Base-by-base conservation (phyloP, 2,329 filamentous ascomycete genomes). In the Pseudopithomyces maydicus region DNA sequence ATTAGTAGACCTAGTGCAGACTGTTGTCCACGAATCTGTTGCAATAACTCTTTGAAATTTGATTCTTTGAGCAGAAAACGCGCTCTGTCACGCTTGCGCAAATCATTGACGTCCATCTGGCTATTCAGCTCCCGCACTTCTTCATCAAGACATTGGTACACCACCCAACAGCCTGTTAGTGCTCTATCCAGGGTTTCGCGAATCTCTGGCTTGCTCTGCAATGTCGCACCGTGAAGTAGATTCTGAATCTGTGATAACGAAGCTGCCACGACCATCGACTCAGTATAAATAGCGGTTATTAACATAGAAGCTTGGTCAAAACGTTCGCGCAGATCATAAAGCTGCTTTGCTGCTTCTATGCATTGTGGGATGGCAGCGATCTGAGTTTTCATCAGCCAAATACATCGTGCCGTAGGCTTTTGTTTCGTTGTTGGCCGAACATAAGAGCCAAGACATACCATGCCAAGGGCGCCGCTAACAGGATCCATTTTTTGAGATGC, bases 1-100 rank as follows among this genome's bases (percentile, higher is more conserved):
- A 75, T 67, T 12, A 75, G 61, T 19, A 75, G 44, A 33, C 60
- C 70, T 5, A 75, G 60, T 0, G 71, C 70, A 8, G 68, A 68
- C 41, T 75, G 72, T 45, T 74, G 71, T 1, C 71, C 72, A 20
- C 72, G 65, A 20, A 74, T 71, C 56, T 74, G 72, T 20, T 65
- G 66, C 45, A 75, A 55, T 33, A 74, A 57, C 39, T 75, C 70
- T 46, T 69, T 72, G 57, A 74, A 74, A 6, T 65, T 70, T 10
- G 69, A 72, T 47, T 75, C 71, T 36, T 71, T 73, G 65, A 63
- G 72, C 20, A 71, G 46, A 39, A 67, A 72, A 23, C 61, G 72
- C n/a, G 64, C 66, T 22, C 64, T 46, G 45, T 71, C 68, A 29
- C 59, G 67, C 57, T 65, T 66, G 15, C 52, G 63, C 23, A 69